Base-by-base conservation (phyloP, 1,139 yeast genomes). In the Candida tropicalis region DNA sequence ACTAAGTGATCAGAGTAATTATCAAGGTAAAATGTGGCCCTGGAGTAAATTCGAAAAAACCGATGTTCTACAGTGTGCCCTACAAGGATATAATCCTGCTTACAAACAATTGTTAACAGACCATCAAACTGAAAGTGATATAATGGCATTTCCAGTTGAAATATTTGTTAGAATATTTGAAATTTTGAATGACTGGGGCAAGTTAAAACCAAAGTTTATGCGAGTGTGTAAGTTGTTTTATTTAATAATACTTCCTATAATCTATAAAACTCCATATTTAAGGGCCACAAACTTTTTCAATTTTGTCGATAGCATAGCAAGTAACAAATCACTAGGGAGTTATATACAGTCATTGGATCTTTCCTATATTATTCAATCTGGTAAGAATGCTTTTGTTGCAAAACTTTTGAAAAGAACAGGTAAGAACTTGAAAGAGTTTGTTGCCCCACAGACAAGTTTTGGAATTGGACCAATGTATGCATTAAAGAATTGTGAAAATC, bases 401-500 rank as follows among this genome's bases (percentile, higher is more conserved):
- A 84, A 87, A 52, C 60, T 93, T 5, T 66, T 93, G 45, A 79
- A 95, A 56, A 71, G 96, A 37, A 87, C 96, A 44, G 77, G 89
- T 9, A 63, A 73, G 18, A 75, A 74, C 39, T 65, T 93, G 40
- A 75, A 81, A 50, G 69, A 73, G 10, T 90, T 93, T 57, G 79
- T 87, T 6, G 97, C 98, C 0, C 97, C 98, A 1, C 98, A 91
- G 58, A 85, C 97, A 27, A 87, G 96, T 66, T 91, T 93, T 69
- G 98, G 98, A 0, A 76, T 84, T 46, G 88, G 96, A 0, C 97
- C 98, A 0, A 66, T 91, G 52, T 77, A 89, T 16, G 84, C 95
- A 37, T 69, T 93, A 40, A 79, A 87, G 46, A 73, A 82, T 40
- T 93, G 99, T 62, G 67, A 67, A 17, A 71, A 77, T 34, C 66